These are phyloP conservation scores for Eucalyptus polybractea DNA, from an alignment of 345 rosid species.

Conservation along the genomic window DNA sequence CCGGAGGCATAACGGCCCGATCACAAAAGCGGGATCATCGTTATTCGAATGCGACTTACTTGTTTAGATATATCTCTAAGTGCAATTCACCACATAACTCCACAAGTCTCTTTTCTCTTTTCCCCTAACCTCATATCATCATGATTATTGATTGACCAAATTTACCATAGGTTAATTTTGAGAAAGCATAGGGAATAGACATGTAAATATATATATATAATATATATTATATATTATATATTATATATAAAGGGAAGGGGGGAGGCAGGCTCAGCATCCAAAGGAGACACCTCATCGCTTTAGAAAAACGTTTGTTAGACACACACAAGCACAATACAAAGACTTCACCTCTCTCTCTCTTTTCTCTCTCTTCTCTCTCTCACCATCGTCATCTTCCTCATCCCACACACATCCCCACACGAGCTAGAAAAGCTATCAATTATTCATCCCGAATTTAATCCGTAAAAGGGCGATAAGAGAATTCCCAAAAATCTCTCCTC, in stretches of 20 bases:
- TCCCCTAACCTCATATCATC: not conserved
- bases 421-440: not conserved
- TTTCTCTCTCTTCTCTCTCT: not conserved
- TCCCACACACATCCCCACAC: not conserved
- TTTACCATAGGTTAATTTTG: not conserved
- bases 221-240: too few species aligned
- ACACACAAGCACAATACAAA: not conserved
- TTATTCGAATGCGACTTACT: not conserved
- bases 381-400: not conserved
- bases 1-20: not conserved
- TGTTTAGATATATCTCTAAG: not conserved
- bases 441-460: not conserved
- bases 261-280: not conserved
- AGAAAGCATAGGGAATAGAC: not conserved
- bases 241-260: not conserved
- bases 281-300: constrained; percentile 22
- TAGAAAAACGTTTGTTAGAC: constrained; percentile 5
- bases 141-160: not conserved
- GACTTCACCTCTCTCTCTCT: not conserved
- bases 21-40: not conserved
- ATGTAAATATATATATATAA: not conserved
- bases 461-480: not conserved
- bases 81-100: not conserved
- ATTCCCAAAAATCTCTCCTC: not conserved
- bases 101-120: not conserved